Conservation (phyloP, 805 yeast species). For the Nakazawaea populi region DNA sequence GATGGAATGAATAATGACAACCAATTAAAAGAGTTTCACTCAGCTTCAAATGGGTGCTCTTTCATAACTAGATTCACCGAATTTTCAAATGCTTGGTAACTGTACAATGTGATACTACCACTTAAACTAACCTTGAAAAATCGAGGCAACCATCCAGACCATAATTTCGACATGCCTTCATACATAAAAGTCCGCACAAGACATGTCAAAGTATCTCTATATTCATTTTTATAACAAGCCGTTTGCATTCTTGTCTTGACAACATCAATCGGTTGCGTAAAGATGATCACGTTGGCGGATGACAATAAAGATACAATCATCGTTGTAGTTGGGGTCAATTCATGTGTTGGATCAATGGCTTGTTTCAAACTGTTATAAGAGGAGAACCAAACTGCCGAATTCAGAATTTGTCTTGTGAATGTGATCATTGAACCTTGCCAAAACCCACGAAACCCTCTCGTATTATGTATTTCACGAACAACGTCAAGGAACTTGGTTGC, state of each 20-base stretch:
- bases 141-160: conserved; percentile 63
- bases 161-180: conserved; percentile 40
- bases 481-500: conserved; percentile 47
- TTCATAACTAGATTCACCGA: conserved; percentile 30
- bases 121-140: conserved; percentile 63
- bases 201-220: conserved; percentile 57
- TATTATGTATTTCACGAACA: conserved; percentile 57
- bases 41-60: conserved; percentile 27
- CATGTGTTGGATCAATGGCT: conserved; percentile 48
- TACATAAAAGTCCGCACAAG: conserved; percentile 41
- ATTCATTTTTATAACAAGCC: conserved; percentile 51
- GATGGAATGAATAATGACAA: too few species aligned
- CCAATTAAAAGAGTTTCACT: too few species aligned
- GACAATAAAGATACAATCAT: conserved; percentile 52
- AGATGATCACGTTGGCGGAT: conserved; percentile 64
- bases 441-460: conserved; percentile 74
- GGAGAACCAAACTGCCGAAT: conserved; percentile 79
- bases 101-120: conserved; percentile 63
- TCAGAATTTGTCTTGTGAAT: conserved; percentile 67
- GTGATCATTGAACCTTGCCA: conserved; percentile 84
- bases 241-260: conserved; percentile 84
- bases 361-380: conserved; percentile 77
- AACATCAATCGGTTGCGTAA: conserved; percentile 87
- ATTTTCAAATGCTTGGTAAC: conserved; percentile 54
- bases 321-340: conserved; percentile 29